Base-by-base conservation (phyloP, 768 basidiomycete genomes). In the Termitomyces eurrhizus region DNA sequence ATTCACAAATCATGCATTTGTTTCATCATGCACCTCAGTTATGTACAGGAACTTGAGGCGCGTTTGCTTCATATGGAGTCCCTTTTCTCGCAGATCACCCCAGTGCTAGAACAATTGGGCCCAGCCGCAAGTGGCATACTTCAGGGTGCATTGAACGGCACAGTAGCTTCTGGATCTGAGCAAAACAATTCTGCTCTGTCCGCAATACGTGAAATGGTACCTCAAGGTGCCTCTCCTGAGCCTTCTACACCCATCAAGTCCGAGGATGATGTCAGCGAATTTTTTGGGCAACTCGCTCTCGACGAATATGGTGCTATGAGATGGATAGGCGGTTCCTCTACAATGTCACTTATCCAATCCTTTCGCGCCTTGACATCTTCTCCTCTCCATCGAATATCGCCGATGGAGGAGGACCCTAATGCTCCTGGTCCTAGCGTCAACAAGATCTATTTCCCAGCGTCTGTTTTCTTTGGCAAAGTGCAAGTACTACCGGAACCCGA, bases 241-340 rank as follows among this genome's bases (percentile, higher is more conserved):
- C 72, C 75, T 33, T 73, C 77, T 14, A 73, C 77, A 42, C 77
- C 82, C 29, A 75, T 85, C 62, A 86, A 84, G 69, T 72, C 80
- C 39, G 85, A 86, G 68, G 89, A 91, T 65, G 92, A 92, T 74
- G 82, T 93, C 66, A 86, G 84, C 68, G 92, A 93, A 71, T 87
- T 89, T 16, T 88, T 94, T 68, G 93, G 92, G 21, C 92, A 93
- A 70, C 83, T 94, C 56, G 91, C 93, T 32, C 79, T 94, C 44
- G 92, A 94, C 67, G 93, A 93, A 70, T 89, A 93, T 65, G 92
- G 92, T 36, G 91, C 93, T 72, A 86, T 91, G 83, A 85, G 92
- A 61, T 94, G 92, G 92, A 93, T 94, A 66, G 92, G 92, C 45
- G 90, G 92, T 56, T 93, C 93, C 5, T 93, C 92, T 16, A 92